These are phyloP conservation scores for Pseudomassariella vexata DNA, from an alignment of 2,329 filamentous ascomycete genomes.

Conservation along the genomic window DNA sequence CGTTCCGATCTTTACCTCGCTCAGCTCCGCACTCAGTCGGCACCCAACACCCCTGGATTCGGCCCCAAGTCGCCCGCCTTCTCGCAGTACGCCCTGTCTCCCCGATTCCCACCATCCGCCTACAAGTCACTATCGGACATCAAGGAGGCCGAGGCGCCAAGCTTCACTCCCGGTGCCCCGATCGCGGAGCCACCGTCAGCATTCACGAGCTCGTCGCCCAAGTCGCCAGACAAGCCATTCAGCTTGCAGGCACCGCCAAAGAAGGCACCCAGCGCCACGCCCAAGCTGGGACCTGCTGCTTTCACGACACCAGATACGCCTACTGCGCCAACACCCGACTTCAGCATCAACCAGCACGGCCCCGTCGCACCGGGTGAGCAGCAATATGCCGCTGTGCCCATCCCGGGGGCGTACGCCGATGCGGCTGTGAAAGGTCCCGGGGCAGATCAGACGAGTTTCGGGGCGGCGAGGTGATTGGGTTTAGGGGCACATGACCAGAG, in stretches of 20 bases:
- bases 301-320: constrained; percentile 48
- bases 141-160: constrained; percentile 29
- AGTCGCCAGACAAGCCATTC: constrained; percentile 55
- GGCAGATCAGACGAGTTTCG: constrained; percentile 28
- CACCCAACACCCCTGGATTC: constrained; percentile 90
- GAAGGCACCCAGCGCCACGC: constrained; percentile 73
- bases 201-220: constrained; percentile 35
- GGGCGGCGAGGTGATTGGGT: constrained; percentile 1
- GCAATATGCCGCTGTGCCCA: constrained; percentile 79
- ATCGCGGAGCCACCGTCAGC: constrained; percentile 59
- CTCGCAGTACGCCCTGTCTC: constrained; percentile 50
- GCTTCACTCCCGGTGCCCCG: constrained; percentile 49
- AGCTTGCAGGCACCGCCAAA: constrained; percentile 79
- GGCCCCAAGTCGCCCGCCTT: constrained; percentile 60
- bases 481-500: no score
- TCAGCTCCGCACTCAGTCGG: constrained; percentile 76
- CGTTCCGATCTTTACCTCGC: constrained; percentile 93
- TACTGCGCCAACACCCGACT: constrained; percentile 28
- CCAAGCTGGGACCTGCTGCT: constrained; percentile 56
- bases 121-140: constrained; percentile 47
- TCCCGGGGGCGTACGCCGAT: constrained; percentile 74
- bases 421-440: constrained; percentile 47
- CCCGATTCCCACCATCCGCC: constrained; percentile 52
- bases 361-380: constrained; percentile 72
- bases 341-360: constrained; percentile 55